Percentiles rank a stretch among this genome's conserved stretches.
phyloP scores from a whole-genome alignment of 2,329 filamentous ascomycete genomes.

The Trichophyton verrucosum region DNA sequence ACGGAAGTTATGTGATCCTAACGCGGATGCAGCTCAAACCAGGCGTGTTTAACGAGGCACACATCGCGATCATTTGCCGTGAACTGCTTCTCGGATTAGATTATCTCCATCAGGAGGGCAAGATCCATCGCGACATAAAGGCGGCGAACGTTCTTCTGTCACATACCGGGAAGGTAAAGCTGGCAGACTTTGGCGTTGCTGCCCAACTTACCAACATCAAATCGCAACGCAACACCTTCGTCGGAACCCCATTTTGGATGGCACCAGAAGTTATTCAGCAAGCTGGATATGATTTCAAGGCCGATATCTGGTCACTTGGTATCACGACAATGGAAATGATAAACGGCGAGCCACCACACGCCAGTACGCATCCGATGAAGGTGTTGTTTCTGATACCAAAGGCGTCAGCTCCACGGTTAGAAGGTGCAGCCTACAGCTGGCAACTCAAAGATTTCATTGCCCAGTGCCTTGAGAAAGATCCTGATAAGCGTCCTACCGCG shows the following conservation, averaged over 20 bases:
- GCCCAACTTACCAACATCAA: slow-evolving; percentile 96
- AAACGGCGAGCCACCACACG: slow-evolving; percentile 77
- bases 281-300: slow-evolving; percentile 72
- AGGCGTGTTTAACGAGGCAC: slow-evolving; percentile 71
- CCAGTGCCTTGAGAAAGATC: slow-evolving; percentile 83
- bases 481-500: slow-evolving; percentile 69
- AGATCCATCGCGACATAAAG: slow-evolving; percentile 95
- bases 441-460: slow-evolving; percentile 92
- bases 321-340: slow-evolving; percentile 88
- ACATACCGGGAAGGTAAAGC: slow-evolving; percentile 77
- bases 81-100: slow-evolving; percentile 82
- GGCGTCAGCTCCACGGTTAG: slow-evolving; percentile 68
- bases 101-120: slow-evolving; percentile 85
- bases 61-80: slow-evolving; percentile 88
- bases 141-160: slow-evolving; percentile 94
- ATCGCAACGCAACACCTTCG: slow-evolving; percentile 92
- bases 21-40: slow-evolving; percentile 59
- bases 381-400: slow-evolving; percentile 86
- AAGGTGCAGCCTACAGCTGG: slow-evolving; percentile 66
- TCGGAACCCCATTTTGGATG: slow-evolving; percentile 97
- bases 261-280: slow-evolving; percentile 89
- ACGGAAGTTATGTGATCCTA: neutral
- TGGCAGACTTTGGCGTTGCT: slow-evolving; percentile 94
- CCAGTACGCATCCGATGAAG: slow-evolving; percentile 82
- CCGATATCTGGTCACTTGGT: slow-evolving; percentile 84